Base-by-base conservation (phyloP, 2,329 filamentous ascomycete species). In the Neopestalotiopsis clavispora region DNA sequence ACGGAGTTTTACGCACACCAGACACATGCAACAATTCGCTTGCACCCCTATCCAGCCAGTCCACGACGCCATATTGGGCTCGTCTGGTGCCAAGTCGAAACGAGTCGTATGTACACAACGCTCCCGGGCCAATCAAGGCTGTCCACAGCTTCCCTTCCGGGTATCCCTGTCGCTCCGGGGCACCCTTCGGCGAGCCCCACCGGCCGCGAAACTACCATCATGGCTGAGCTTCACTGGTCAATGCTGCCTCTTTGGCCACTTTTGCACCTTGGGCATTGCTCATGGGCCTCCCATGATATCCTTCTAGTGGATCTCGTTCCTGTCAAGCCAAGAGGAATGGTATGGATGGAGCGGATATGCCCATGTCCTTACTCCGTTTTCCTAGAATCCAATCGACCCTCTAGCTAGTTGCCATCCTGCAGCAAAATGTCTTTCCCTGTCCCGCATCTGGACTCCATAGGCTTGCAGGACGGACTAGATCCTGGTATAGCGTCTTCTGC, bases 161-260 rank as follows among this genome's bases (percentile, higher is more conserved):
- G 66, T 10, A 68, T 57, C 68, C 69, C 71, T 69, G 71, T 56
- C 65, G 70, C 68, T 67, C 40, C 58, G 68, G 64, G 70, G 73
- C 71, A 72, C 75, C 75, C 75, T 77, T 72, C 73, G 71, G 69
- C 73, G 74, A 78, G 78, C 61, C 28, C 79, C 77, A 76, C 75
- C 72, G 78, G 78, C 80, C 73, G 81, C 81, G 78, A 81, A 82
- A 79, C 76, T 72, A 78, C 75, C 75, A 74, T 67, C 69, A 78
- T 78, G 77, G 76, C 79, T 75, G 74, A 74, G 74, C 73, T 74
- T 75, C 71, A 81, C 75, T 81, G 79, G 79, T 65, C 73, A 72
- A 71, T 71, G 58, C 34, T 38, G 60, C 68, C 49, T 38, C 45
- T 57, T 34, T 32, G 30, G 28, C 28, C 32, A 9, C 14, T 28